Base-by-base conservation (phyloP, 306 rosid genomes). In the Citrullus mucosospermus region DNA sequence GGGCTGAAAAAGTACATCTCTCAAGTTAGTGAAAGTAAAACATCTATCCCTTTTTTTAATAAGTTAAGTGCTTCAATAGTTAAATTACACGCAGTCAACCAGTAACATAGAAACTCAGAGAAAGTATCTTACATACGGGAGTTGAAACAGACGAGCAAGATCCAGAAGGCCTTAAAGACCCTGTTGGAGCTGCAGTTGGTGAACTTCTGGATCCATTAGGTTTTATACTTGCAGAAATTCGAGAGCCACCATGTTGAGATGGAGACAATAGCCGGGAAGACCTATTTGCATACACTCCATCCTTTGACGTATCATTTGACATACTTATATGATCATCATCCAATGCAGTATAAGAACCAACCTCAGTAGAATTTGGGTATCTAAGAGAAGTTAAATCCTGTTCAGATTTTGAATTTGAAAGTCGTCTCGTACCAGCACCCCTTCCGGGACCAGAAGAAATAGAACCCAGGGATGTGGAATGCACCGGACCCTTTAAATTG, bases 381-480 rank as follows among this genome's bases (percentile, higher is more conserved):
- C 88, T 88, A 78, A 90, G 85, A 50, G 98, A 91, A 80, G 93
- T 83, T 86, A 96, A 85, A 90, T 93, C 97, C 87, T 96, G 99
- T 67, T 96, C 99, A 82, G 99, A 96, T 74, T 96, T 96, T 80
- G 99, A 96, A 82, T 88, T 85, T 84, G 96, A 84, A 57, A 96
- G 79, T 78, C 81, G 87, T 83, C 81, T 96, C 75, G 82, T 86
- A 60, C 86, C 56, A 60, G 83, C 62, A 80, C 82, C 83, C 91
- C 98, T 88, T 84, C 90, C 97, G 50, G 84, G 81, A 54, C 86
- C 88, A 74, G 93, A 73, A 80, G 97, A 77, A 55, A 87, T 73
- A 41, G 90, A 83, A 82, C 97, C 90, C 78, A 83, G 87, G 72
- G 97, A 91, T 80, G 84, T 73, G 56, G 98, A 86, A 60, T 86